Percentiles rank a stretch among this genome's conserved stretches.
These are phyloP conservation scores for Fusarium sp. DNA, from an alignment of 2,329 filamentous ascomycete species.

Conservation along the genomic window DNA sequence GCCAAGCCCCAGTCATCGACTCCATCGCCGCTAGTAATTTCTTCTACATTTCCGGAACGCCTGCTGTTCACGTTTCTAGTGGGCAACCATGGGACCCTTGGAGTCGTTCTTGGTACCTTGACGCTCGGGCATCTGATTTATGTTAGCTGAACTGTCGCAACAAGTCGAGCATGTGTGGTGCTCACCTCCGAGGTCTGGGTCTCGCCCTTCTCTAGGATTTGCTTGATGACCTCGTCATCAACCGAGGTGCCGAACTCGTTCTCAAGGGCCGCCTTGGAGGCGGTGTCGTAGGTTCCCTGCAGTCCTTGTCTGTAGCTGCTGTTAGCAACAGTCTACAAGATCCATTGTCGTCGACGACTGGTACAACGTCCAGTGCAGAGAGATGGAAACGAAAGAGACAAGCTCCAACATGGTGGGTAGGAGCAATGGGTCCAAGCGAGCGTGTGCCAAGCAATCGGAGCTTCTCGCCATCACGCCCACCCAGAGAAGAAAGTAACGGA, in stretches of 20 bases:
- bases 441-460: neutral
- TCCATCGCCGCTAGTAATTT: neutral
- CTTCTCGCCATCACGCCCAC: neutral
- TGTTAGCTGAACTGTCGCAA: conserved; percentile 5
- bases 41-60: conserved; percentile 9
- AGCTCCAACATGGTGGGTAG: neutral
- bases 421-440: neutral
- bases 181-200: conserved; percentile 70
- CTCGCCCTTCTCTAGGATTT: conserved; percentile 82
- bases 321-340: conserved; percentile 22
- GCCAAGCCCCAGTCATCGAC: conserved; percentile 3
- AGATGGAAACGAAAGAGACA: neutral
- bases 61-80: conserved; percentile 47
- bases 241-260: conserved; percentile 87
- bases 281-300: conserved; percentile 81
- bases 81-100: conserved; percentile 55
- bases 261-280: conserved; percentile 79
- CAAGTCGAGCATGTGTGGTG: neutral
- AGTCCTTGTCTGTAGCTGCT: conserved; percentile 75
- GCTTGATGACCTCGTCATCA: conserved; percentile 82
- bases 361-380: neutral
- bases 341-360: neutral
- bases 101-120: conserved; percentile 65
- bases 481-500: neutral
- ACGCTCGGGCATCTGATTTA: conserved; percentile 60